Evolutionary conservation across 73 alveolate genomes (phyloP).

Genomic region (Stentor coeruleus): DNA sequence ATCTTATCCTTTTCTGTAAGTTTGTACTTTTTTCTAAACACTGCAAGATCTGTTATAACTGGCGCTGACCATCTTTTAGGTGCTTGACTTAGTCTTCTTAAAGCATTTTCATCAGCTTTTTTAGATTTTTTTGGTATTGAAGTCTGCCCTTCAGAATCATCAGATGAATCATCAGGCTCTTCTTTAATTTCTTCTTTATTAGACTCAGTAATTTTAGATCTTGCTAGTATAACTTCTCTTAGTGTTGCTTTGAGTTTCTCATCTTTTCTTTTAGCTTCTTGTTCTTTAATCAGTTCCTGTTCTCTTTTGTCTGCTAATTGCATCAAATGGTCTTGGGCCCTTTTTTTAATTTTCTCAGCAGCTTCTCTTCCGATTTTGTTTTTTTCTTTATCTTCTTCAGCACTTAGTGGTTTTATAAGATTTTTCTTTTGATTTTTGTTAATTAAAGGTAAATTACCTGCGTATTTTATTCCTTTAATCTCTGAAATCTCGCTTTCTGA

Average conservation of each 20-base stretch:
- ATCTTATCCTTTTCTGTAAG: conserved; percentile 40
- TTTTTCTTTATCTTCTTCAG: conserved; percentile 31
- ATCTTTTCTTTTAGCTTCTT: conserved; percentile 27
- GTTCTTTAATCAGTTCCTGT: conserved; percentile 26
- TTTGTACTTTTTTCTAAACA: conserved; percentile 48
- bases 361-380: conserved; percentile 31
- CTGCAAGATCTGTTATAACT: conserved; percentile 42
- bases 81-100: background rate
- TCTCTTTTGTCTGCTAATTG: conserved; percentile 34
- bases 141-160: background rate
- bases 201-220: background rate
- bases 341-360: conserved; percentile 35
- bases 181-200: conserved; percentile 10
- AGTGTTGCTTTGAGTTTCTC: conserved; percentile 26
- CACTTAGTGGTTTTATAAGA: conserved; percentile 35
- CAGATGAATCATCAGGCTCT: too few relatives aligned
- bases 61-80: conserved; percentile 26
- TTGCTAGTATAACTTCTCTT: conserved; percentile 22
- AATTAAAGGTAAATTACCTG: background rate
- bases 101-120: background rate
- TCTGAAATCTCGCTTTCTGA: conserved; percentile 2
- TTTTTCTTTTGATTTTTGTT: conserved; percentile 43
- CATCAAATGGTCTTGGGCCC: conserved; percentile 42
- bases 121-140: background rate
- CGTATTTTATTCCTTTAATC: conserved; percentile 9